Conservation (phyloP, 306 rosid species). For the Abrus pulchellus region DNA sequence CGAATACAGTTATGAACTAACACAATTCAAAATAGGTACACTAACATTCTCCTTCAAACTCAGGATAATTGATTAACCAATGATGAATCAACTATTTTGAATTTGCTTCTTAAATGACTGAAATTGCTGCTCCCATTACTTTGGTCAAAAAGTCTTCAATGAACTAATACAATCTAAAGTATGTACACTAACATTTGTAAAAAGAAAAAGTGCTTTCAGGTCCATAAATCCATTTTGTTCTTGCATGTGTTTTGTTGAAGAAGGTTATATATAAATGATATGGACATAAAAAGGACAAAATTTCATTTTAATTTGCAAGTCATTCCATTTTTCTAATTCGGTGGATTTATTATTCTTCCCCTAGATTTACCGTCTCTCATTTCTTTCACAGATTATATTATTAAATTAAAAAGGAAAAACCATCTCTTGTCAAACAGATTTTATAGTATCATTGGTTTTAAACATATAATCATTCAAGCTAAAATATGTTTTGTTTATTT, state of each 20-base stretch:
- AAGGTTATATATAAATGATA: slow-evolving; percentile 37
- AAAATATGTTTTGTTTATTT: slow-evolving; percentile 34
- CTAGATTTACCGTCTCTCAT: slow-evolving; percentile 1
- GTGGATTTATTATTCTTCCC: slow-evolving; percentile 13
- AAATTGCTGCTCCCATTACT: too few species aligned
- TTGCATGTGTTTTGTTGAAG: slow-evolving; percentile 30
- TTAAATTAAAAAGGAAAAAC: background rate
- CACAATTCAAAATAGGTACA: too few species aligned
- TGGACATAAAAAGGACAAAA: too few species aligned
- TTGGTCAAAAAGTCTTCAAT: too few species aligned
- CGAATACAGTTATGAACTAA: too few species aligned
- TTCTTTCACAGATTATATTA: slow-evolving; percentile 33
- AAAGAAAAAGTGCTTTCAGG: slow-evolving; percentile 24
- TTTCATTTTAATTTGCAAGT: slow-evolving; percentile 5
- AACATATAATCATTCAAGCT: slow-evolving; percentile 24
- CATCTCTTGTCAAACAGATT: slow-evolving; percentile 13
- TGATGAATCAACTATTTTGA: too few species aligned
- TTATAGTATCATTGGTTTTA: slow-evolving; percentile 18
- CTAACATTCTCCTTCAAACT: too few species aligned
- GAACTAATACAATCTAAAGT: too few species aligned
- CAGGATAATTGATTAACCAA: too few species aligned
- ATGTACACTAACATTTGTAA: background rate
- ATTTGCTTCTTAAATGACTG: too few species aligned
- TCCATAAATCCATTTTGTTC: slow-evolving; percentile 21
- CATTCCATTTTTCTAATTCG: slow-evolving; percentile 15